Evolutionary conservation across 148 eudicot species (phyloP), one percentile per base, ranked within the genome.

Genomic region (Euryodendron excelsum): DNA sequence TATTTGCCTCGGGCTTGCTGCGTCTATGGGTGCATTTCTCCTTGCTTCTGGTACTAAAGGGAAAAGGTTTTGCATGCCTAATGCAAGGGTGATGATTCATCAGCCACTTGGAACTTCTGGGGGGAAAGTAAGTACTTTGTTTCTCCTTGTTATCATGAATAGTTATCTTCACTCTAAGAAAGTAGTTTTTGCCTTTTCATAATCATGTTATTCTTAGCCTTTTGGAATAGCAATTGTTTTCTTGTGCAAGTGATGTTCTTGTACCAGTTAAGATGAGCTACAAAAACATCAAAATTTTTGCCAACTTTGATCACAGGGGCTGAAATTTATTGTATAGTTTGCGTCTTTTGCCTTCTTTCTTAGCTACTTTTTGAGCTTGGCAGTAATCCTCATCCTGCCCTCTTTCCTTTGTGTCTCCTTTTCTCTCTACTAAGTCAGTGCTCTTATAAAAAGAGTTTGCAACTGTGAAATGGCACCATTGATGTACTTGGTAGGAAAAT

Each of bases 21-120:
- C 98, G 55, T 93, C 99, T 30, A 93, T 96, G 98, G 98, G 97
- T 63, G 99, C 98, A 36, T 96, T 96, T 80, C 87, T 96, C 75
- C 97, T 96, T 67, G 99, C 98, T 70, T 67, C 98, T 88, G 99
- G 99, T 76, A 82, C 84, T 34, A 96, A 96, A 86, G 99, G 99
- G 69, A 96, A 96, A 81, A 85, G 98, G 71, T 90, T 52, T 65
- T 93, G 98, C 88, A 96, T 96, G 99, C 99, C 99, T 60, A 96
- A 96, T 85, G 81, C 97, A 31, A 86, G 88, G 81, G 93, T 93
- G 77, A 96, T 96, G 98, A 87, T 96, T 81, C 99, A 90, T 84
- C 91, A 88, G 72, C 97, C 95, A 25, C 88, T 82, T 66, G 96
- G 93, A 79, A 73, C 83, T 55, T 82, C 84, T 77, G 90, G 92